Conservation (phyloP, 768 basidiomycete genomes). For the Jaapia argillacea region DNA sequence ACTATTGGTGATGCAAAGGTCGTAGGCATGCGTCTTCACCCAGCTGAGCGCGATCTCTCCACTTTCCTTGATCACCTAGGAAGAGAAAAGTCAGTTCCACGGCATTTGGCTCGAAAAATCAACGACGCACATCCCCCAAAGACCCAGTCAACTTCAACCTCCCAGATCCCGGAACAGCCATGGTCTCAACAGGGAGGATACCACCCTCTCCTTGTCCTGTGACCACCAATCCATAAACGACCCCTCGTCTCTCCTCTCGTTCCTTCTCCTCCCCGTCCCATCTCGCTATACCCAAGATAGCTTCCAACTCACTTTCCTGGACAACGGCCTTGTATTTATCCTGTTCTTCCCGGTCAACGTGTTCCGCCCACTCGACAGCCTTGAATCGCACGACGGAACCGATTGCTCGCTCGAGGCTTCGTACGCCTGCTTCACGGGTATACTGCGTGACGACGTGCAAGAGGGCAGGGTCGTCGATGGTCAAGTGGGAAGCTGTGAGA, state of each 20-base stretch:
- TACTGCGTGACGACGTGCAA: constrained; percentile 68
- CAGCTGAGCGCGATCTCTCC: constrained; percentile 86
- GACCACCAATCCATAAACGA: constrained; percentile 84
- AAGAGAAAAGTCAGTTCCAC: not conserved
- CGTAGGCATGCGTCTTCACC: constrained; percentile 82
- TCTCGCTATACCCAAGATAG: constrained; percentile 70
- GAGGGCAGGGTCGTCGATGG: constrained; percentile 60
- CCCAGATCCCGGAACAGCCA: constrained; percentile 67
- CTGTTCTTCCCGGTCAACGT: constrained; percentile 28
- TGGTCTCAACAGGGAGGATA: constrained; percentile 78
- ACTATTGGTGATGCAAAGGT: constrained; percentile 63
- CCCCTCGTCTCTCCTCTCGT: constrained; percentile 59
- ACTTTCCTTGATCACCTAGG: constrained; percentile 81
- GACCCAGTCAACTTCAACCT: constrained; percentile 72
- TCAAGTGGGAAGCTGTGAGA: constrained; percentile 47
- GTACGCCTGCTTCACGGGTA: constrained; percentile 90
- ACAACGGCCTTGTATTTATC: constrained; percentile 51
- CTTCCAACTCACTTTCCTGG: constrained; percentile 64
- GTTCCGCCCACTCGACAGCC: constrained; percentile 84
- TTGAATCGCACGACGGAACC: constrained; percentile 86
- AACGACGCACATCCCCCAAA: constrained; percentile 57
- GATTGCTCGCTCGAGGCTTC: constrained; percentile 78
- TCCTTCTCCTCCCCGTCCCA: constrained; percentile 78
- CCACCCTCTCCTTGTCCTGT: constrained; percentile 83
- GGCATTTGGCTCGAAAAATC: not conserved